A percentile compares a stretch with the other conserved stretches of the same genome.
Conservation (phyloP, 495 filamentous ascomycete genomes). For the Penicillium mononematosum region DNA sequence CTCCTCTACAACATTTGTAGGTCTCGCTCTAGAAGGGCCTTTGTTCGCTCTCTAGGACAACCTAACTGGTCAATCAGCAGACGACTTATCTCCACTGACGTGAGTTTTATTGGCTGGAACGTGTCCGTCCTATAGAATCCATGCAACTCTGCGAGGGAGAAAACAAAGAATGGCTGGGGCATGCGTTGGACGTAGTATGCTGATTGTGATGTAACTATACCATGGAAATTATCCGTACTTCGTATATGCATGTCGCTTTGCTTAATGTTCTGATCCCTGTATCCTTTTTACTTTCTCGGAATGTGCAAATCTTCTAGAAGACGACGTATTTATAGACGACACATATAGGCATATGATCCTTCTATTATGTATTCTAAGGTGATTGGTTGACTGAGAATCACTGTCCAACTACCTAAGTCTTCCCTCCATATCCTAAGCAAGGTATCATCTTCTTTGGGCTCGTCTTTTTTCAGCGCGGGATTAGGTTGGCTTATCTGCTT, state of each 20-base stretch:
- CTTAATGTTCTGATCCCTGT: neutral
- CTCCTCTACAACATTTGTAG: neutral
- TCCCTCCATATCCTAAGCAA: neutral
- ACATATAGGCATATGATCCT: neutral
- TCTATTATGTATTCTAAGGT: neutral
- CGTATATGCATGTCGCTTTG: neutral
- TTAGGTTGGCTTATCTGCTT: neutral
- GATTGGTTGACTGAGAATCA: neutral
- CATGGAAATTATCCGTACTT: neutral
- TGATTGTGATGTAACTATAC: too few relatives aligned
- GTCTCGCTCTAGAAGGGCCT: neutral
- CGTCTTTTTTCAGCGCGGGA: neutral
- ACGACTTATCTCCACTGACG: neutral
- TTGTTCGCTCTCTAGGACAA: neutral
- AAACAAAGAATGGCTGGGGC: neutral
- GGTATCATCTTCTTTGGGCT: neutral
- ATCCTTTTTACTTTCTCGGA: neutral
- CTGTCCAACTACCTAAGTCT: neutral
- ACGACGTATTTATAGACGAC: neutral
- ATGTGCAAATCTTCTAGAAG: neutral
- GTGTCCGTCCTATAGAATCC: conserved; percentile 25
- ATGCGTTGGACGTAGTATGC: neutral
- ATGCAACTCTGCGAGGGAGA: neutral
- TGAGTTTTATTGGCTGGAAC: conserved; percentile 21
- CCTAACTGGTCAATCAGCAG: neutral